A percentile compares a stretch with the other conserved stretches of the same genome.
Evolutionary conservation across 169 alveolate species (phyloP).

Genomic region (Amoebophrya sp.): DNA sequence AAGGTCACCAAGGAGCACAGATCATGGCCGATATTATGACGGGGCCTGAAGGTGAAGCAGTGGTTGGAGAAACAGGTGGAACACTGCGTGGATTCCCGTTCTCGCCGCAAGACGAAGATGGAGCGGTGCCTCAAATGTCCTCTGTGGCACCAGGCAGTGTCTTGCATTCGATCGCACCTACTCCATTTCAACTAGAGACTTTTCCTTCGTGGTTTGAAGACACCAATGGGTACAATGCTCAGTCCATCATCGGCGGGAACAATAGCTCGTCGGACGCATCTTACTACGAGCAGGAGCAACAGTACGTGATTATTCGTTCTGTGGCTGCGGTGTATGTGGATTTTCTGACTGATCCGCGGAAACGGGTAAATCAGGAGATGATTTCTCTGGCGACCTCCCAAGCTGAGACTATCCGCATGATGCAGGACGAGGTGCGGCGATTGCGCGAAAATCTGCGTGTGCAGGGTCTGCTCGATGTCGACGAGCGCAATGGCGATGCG

Average conservation of each 20-base stretch:
- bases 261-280: background rate
- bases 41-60: background rate
- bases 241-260: background rate
- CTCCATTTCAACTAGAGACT: too few species aligned
- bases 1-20: too few species aligned
- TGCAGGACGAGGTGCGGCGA: background rate
- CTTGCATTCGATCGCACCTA: background rate
- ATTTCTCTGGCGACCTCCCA: background rate
- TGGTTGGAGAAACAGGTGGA: background rate
- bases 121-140: background rate
- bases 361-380: background rate
- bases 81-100: background rate
- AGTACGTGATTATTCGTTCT: background rate
- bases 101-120: background rate
- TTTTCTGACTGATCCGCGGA: background rate
- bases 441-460: background rate
- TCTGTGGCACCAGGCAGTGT: background rate
- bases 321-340: background rate
- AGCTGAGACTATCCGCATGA: constrained; percentile 1
- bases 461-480: background rate
- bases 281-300: background rate
- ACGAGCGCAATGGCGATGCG: background rate
- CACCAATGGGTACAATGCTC: background rate
- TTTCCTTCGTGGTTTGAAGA: background rate
- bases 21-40: too few species aligned